Evolutionary conservation across 2,329 filamentous ascomycete species (phyloP), one percentile per base, ranked within the genome.

Genomic region (Alternaria infectoria): DNA sequence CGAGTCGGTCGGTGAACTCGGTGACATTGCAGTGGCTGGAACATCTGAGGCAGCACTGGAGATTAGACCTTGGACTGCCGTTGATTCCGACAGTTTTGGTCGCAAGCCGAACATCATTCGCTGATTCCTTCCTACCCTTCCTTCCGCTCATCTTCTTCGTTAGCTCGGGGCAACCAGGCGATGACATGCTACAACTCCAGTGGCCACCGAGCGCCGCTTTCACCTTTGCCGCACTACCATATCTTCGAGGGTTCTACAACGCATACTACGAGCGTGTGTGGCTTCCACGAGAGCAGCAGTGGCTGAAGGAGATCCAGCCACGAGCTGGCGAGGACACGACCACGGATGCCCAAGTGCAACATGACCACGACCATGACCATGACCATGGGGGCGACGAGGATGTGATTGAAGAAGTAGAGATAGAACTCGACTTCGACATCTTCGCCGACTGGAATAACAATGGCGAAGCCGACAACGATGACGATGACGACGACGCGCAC

Each of bases 131-230:
- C 8, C 81, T 91, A 7, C 89, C 89, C 2, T 85, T 87, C 19
- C 82, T 91, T 17, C 89, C 89, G 0, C 84, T 91, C 59, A 82
- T 87, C 69, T 88, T 88, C 78, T 87, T 87, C 64, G 86, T 83
- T 44, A 86, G 83, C 26, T 84, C 85, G n/a, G 82, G 83, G 43
- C 83, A 83, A 7, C 71, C 77, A 1, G 72, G 76, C 43, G 79
- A 83, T 13, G 74, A 80, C 9, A 65, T 80, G 49, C 76, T 86
- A 5, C 85, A 89, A 64, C 78, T 88, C n/a, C 79, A 87, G 47
- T 90, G 88, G 88, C 89, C 90, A 4, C 90, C 90, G 1, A 88
- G 86, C 50, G 87, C 90, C 13, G 86, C 87, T 25, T 86, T 91
- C 68, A 87, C 88, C 3, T 87, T 92, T 67, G 88, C 89, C 3